Base-by-base conservation (phyloP, 164 flowering plant genomes). In the Kingdonia uniflora region DNA sequence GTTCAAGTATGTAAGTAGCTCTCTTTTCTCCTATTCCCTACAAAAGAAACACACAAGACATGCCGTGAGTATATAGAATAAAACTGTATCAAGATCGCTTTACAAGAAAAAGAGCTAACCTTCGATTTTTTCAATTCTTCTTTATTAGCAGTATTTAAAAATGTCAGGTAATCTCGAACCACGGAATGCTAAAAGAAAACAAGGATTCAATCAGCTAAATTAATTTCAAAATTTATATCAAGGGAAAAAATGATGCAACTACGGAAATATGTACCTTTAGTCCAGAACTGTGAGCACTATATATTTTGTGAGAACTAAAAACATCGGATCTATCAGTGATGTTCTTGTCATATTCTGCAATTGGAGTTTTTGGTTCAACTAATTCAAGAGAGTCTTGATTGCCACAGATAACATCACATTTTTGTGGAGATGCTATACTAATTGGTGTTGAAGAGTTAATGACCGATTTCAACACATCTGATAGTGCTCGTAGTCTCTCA, bases 11-110 rank as follows among this genome's bases (percentile, higher is more conserved):
- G 51, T 49, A 49, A 24, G 5, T 49, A 14, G 51, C 51, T 24
- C 51, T 49, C 17, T 49, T 49, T 24, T 49, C 51, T 49, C 51
- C 51, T 14, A 29, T 29, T 15, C 53, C 53, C 53, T 50, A 17
- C 40, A 50, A 15, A n/a, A n/a, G n/a, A n/a, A n/a, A 50, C 14
- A 33, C 24, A 15, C 17, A 6, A 25, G 10, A 50, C 14, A 19
- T 48, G 14, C 17, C 11, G 33, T 5, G 14, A 48, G 16, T 16
- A 48, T 15, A 22, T 11, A 2, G 20, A 50, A 25, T 10, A 50
- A 24, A 16, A 12, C 5, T 15, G 6, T 3, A 16, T 15, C 16
- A 7, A n/a, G 0, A 24, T 8, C 12, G 7, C 19, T 29, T 25
- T n/a, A 8, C 21, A 0, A 1, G 17, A 4, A 15, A 13, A 48